A percentile compares a stretch with the other conserved stretches of the same genome.
Conservation (phyloP, 208 protist species). For the Angomonas desouzai region DNA sequence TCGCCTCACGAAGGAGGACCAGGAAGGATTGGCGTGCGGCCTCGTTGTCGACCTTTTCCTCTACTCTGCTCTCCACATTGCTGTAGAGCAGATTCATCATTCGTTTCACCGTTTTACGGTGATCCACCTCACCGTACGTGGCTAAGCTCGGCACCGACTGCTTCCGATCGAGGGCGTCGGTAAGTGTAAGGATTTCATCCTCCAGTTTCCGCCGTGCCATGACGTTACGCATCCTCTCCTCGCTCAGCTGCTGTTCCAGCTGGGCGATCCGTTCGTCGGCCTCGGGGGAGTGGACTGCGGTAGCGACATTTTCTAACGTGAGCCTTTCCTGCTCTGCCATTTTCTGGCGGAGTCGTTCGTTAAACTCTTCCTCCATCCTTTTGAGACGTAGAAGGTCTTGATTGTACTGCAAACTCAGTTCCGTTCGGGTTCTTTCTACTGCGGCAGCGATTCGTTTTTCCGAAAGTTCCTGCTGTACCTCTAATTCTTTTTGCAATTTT, state of each 20-base stretch:
- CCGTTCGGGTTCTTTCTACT: background rate
- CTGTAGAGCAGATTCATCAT: background rate
- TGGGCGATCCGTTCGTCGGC: background rate
- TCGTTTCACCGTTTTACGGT: background rate
- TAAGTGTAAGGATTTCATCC: background rate
- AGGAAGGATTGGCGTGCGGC: background rate
- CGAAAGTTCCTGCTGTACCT: background rate
- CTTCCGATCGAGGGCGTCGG: background rate
- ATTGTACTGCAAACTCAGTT: background rate
- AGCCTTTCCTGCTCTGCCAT: background rate
- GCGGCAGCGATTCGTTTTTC: background rate
- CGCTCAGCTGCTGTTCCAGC: background rate
- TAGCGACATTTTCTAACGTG: background rate
- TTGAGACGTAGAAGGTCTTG: background rate
- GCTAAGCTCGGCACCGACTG: background rate
- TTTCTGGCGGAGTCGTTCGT: background rate
- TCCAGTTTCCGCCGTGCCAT: constrained; percentile 2
- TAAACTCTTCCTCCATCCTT: background rate
- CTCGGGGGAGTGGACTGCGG: background rate
- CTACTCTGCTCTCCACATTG: background rate
- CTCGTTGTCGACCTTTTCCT: background rate
- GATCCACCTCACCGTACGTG: background rate
- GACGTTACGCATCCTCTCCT: background rate
- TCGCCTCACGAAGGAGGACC: background rate
- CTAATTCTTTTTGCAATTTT: background rate